These are phyloP conservation scores for Lophium mytilinum DNA, from an alignment of 495 filamentous ascomycete genomes.

Conservation along the genomic window DNA sequence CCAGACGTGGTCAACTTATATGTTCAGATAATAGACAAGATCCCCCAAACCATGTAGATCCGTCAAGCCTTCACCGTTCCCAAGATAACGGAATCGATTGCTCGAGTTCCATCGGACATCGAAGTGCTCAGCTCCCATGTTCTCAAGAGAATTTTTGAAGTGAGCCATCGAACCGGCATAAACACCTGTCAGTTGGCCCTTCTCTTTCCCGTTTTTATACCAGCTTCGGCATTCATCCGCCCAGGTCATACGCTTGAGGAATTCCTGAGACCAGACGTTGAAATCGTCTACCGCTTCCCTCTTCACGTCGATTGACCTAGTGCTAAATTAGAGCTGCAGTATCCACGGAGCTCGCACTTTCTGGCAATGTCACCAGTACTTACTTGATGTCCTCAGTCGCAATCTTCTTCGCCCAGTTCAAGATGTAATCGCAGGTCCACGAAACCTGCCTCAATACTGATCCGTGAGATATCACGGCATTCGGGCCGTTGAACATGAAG, in stretches of 20 bases:
- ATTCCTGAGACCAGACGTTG: constrained; percentile 35
- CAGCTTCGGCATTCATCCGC: constrained; percentile 39
- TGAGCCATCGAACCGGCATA: constrained; percentile 42
- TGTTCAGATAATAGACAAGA: neutral
- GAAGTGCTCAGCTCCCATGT: constrained; percentile 10
- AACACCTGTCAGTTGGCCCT: constrained; percentile 39
- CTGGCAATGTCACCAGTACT: too few species aligned
- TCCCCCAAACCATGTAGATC: neutral
- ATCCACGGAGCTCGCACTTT: too few species aligned
- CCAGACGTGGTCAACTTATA: too few species aligned
- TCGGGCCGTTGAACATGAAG: constrained; percentile 49
- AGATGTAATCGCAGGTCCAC: constrained; percentile 40
- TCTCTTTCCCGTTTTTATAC: constrained; percentile 39
- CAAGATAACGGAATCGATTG: constrained; percentile 7
- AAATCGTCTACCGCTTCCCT: constrained; percentile 37
- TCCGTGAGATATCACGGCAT: constrained; percentile 45
- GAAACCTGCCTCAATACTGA: constrained; percentile 47
- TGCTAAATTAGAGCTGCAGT: too few species aligned
- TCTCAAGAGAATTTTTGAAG: constrained; percentile 6
- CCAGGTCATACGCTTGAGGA: constrained; percentile 43
- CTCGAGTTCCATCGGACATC: constrained; percentile 3
- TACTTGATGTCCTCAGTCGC: constrained; percentile 42
- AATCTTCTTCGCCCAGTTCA: constrained; percentile 40
- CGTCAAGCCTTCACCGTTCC: constrained; percentile 1
- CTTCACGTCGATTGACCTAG: constrained; percentile 22